Base-by-base conservation (phyloP, 495 filamentous ascomycete genomes). In the Penicillium odoratum region DNA sequence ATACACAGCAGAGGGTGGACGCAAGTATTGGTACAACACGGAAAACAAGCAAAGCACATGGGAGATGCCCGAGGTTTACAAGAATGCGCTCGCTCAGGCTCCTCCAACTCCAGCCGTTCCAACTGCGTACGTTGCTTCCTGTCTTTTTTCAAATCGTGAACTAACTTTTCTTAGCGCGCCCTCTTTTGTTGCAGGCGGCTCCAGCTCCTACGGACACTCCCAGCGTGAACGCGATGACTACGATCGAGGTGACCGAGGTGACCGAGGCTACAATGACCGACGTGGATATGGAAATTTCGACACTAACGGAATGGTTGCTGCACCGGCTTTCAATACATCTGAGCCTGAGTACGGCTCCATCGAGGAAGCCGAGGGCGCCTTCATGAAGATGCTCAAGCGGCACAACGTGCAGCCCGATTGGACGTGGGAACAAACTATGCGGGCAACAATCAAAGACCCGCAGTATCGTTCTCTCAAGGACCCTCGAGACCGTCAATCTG, bases 381-480 rank as follows among this genome's bases (percentile, higher is more conserved):
- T 97, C 65, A 84, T 90, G 62, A 97, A 97, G 68, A 83, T 98
- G 58, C 81, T 99, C 36, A 90, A 89, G 54, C 87, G 91, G 40
- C 87, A 85, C 61, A 88, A 87, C 65, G 90, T 97, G 16, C 87
- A 93, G 60, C 86, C 92, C 9, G 90, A 96, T 65, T 97, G 90
- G 91, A 84, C 85, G 0, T 99, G 92, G 92, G 89, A 94, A 56
- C 88, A 96, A 67, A 86, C 91, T 0, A 88, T 99, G 77, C 87
- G 90, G 48, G 84, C 83, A 15, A 89, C 88, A n/a, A 90, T 96
- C 66, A 93, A 90, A 69, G 94, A 99, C 60, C 88, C 92, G 31
- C 92, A 97, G 63, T 98, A 94, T 68, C 89, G 93, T 51, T 88
- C 94, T 10, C 81, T 99, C 58, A 95, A 93, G 67, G 93, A 98